Percentiles rank a stretch among this genome's conserved stretches.
phyloP scores from a whole-genome alignment of 768 basidiomycete genomes.

The Collybia mongolica region DNA sequence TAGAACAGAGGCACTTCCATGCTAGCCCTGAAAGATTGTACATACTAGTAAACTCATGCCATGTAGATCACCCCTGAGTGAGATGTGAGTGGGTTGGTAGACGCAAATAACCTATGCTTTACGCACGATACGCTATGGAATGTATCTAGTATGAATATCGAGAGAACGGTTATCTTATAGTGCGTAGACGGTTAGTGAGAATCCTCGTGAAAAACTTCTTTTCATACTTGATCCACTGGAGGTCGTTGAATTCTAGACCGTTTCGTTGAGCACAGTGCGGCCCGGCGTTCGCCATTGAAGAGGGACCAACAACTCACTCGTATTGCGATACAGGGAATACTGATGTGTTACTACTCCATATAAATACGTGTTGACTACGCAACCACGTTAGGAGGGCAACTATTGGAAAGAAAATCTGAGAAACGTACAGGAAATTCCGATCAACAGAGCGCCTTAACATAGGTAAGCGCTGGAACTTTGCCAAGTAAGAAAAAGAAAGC shows the following conservation, averaged over 20 bases:
- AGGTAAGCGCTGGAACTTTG: too few relatives aligned
- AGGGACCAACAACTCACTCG: constrained; percentile 6
- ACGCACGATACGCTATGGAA: constrained; percentile 11
- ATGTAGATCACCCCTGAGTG: constrained; percentile 9
- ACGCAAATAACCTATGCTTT: neutral
- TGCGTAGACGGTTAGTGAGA: neutral
- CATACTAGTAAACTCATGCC: constrained; percentile 12
- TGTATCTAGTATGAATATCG: constrained; percentile 7
- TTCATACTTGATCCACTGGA: constrained; percentile 9
- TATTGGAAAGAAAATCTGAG: neutral
- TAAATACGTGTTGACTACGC: constrained; percentile 19
- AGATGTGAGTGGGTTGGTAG: neutral
- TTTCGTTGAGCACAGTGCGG: neutral
- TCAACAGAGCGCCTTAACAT: constrained; percentile 16
- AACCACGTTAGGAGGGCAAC: neutral
- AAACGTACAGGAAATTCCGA: constrained; percentile 20
- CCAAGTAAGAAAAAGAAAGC: too few relatives aligned
- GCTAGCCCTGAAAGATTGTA: neutral
- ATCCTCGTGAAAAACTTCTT: neutral
- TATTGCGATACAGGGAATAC: constrained; percentile 14
- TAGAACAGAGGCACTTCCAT: too few relatives aligned
- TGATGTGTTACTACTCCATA: constrained; percentile 21
- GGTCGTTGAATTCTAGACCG: constrained; percentile 8
- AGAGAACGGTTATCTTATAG: constrained; percentile 4
- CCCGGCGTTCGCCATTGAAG: neutral